A percentile compares a stretch with the other conserved stretches of the same genome.
phyloP scores from a whole-genome alignment of 2,329 filamentous ascomycete species.

The Fonsecaea monophora region DNA sequence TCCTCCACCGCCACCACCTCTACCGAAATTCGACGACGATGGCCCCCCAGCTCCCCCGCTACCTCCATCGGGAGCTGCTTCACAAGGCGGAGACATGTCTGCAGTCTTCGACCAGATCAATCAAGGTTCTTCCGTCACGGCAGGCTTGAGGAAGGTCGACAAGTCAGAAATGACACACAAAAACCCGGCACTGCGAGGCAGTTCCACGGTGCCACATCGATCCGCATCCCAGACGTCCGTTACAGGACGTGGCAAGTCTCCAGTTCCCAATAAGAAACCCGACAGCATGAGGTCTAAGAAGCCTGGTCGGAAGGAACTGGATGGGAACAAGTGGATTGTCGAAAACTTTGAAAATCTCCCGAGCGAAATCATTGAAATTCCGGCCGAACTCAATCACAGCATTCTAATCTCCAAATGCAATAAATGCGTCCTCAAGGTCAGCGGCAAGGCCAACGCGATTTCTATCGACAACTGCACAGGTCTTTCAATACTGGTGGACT shows the following conservation, averaged over 20 bases:
- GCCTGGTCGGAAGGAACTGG: constrained; percentile 76
- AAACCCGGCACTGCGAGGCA: constrained; percentile 83
- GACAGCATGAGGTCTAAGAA: constrained; percentile 86
- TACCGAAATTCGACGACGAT: constrained; percentile 55
- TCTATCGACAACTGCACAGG: constrained; percentile 89
- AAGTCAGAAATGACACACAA: constrained; percentile 98
- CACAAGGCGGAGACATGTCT: constrained; percentile 68
- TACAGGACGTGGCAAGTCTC: constrained; percentile 73
- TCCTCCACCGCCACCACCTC: constrained; percentile 59
- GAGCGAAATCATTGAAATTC: constrained; percentile 74
- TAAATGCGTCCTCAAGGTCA: constrained; percentile 86
- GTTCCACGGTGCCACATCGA: constrained; percentile 70
- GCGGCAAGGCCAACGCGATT: constrained; percentile 95
- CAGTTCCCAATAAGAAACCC: constrained; percentile 84
- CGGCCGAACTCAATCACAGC: constrained; percentile 82
- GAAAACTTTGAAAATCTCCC: constrained; percentile 87
- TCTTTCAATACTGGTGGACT: constrained; percentile 85
- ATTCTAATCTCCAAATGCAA: constrained; percentile 91
- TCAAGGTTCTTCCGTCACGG: constrained; percentile 84
- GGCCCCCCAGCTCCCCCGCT: constrained; percentile 69
- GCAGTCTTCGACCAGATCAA: constrained; percentile 94
- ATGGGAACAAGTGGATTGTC: constrained; percentile 92
- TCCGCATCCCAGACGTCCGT: constrained; percentile 61
- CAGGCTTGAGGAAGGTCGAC: constrained; percentile 90
- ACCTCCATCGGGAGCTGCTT: constrained; percentile 57